phyloP scores from a whole-genome alignment of 306 rosid genomes.

The Malus orientalis region DNA sequence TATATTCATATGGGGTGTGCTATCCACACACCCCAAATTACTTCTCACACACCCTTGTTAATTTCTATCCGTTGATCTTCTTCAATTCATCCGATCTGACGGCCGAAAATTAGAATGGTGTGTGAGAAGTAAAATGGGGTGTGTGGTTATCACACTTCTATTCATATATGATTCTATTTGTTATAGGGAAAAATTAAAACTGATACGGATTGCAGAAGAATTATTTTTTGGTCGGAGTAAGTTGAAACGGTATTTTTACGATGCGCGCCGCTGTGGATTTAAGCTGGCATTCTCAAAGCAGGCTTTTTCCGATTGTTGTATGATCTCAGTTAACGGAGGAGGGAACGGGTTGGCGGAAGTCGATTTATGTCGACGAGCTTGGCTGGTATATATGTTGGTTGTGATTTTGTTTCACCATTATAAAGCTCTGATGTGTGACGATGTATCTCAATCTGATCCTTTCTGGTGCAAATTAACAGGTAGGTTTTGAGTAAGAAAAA shows the following conservation, averaged over 20 bases:
- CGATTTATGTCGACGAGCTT: not conserved
- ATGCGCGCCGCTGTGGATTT: conserved; percentile 14
- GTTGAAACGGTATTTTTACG: conserved; percentile 12
- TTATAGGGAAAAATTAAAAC: conserved; percentile 21
- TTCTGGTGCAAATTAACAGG: not conserved
- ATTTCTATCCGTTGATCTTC: too few species aligned
- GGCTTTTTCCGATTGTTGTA: conserved; percentile 18
- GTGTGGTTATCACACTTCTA: too few species aligned
- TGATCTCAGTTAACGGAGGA: not conserved
- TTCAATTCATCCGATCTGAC: too few species aligned
- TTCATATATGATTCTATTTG: conserved; percentile 37
- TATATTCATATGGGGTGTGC: conserved; percentile 29
- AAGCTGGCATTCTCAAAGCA: not conserved
- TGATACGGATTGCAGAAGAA: conserved; percentile 19
- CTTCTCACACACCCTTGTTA: too few species aligned
- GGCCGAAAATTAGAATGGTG: too few species aligned
- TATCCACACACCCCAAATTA: too few species aligned
- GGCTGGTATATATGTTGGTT: not conserved
- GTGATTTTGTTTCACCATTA: not conserved
- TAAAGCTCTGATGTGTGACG: not conserved
- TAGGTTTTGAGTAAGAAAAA: not conserved
- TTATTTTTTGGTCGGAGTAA: conserved; percentile 12
- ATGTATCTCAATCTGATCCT: not conserved
- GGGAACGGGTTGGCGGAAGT: not conserved
- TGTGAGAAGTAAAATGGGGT: too few species aligned